Evolutionary conservation across 2,329 filamentous ascomycete species (phyloP), one percentile per base, ranked within the genome.

Genomic region (Colletotrichum tanaceti): DNA sequence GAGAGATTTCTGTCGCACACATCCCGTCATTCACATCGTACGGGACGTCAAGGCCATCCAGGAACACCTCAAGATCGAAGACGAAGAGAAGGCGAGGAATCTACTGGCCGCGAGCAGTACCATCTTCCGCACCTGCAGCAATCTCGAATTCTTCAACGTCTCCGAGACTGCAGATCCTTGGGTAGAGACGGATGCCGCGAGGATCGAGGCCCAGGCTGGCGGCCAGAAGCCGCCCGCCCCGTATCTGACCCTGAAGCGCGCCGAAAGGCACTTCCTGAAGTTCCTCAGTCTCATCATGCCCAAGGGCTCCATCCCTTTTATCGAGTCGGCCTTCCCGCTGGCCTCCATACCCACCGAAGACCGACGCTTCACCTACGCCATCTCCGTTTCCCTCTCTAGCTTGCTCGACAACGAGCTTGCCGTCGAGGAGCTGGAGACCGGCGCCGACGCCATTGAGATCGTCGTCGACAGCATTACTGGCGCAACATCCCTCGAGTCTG

Each of bases 61-160:
- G 67, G 80, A 85, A 0, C 88, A 92, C 72, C 81, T 93, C 47
- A 84, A 81, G 49, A 81, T 86, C n/a, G 82, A 82, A 72, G 84
- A 89, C 58, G 79, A 84, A 35, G 80, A 83, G 44, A 88, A 87
- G 72, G 82, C 90, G 1, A 80, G 83, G 50, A 86, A 86, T 53
- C 81, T 93, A 7, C 78, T 92, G 32, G 82, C 85, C 20, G 84
- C 85, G 16, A 87, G 85, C 71, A 84, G 82, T 24, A 80, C 84
- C 2, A 85, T 91, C 18, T 89, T 92, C 72, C 84, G 90, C 57
- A 84, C 83, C 1, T 92, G 89, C 74, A 90, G 90, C 13, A 93
- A 92, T 72, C 86, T 91, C 70, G 91, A 94, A 74, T 94, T 93
- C 76, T 93, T 89, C 81, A 93, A 93, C 72, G 81, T 92, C 18